Base-by-base conservation (phyloP, 768 basidiomycete species). In the Hericium rajendrae region DNA sequence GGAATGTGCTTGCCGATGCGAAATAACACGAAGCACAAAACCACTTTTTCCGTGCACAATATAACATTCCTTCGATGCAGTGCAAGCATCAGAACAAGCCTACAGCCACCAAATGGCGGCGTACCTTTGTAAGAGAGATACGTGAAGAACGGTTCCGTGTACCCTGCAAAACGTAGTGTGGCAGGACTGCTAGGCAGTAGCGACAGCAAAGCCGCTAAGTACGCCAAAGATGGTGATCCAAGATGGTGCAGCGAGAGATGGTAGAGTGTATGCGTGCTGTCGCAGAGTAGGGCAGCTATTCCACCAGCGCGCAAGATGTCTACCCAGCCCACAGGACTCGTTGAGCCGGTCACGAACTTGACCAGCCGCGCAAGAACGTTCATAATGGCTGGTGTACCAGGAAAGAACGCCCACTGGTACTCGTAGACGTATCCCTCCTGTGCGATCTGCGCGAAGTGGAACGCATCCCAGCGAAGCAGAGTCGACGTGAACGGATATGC, bases 361-460 rank as follows among this genome's bases (percentile, higher is more conserved):
- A 32, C 12, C 37, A 56, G 51, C 20, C 13, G 39, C 28, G 3
- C 56, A 53, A 51, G 20, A 5, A 46, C 10, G 2, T 78, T 74
- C 69, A 91, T 77, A 52, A 88, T 51, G 11, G 72, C 64, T 3
- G 89, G 79, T 24, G 81, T 69, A 4, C 80, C 90, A 2, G 91
- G 88, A 60, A 92, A 79, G 69, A 92, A 98, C 0, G 95, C 95
- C 79, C 88, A 89, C 61, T 90, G 77, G 64, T 95, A 80, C 67
- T 98, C 95, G 67, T 82, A 83, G 0, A 60, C 59, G 62, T 85
- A 78, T 9, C 80, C 79, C 11, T 78, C 58, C 26, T 74, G 64
- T 0, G 91, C 89, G 54, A 91, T 81, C 63, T 79, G 77, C 6
- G 74, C 63, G 68, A 93, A 97, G 70, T 97, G 86, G 62, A 97